Evolutionary conservation across 306 rosid genomes (phyloP), one percentile per base, ranked within the genome.

Genomic region (Inga laurina): DNA sequence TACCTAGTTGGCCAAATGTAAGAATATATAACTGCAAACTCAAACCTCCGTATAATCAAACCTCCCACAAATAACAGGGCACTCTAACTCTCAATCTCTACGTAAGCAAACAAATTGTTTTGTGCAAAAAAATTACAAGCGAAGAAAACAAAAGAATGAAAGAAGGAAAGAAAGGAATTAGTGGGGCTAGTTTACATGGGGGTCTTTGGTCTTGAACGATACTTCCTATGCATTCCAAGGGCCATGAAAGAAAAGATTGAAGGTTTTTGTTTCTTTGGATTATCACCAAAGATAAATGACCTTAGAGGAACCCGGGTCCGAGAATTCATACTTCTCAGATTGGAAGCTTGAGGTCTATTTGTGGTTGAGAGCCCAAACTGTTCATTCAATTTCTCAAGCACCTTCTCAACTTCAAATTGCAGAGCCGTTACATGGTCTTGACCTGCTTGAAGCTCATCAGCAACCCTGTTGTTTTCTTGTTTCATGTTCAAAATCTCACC

Each of bases 401-500:
- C 81, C 78, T 82, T 91, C 74, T 91, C 96, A 66, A 85, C 88
- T 27, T 89, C 93, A 67, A 79, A 54, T 81, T 92, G 98, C 78
- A 94, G 90, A 5, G 90, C 62, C 52, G 93, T 89, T 70, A 87
- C 86, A 67, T 88, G 91, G 76, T 92, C 98, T 22, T 91, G 45
- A 52, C 96, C 98, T 43, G 95, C 85, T 83, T 94, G 95, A 79
- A 94, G 83, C 87, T 91, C 98, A 83, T 89, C 90, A 9, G 84
- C 97, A 68, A 92, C 97, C 86, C 64, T 91, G 88, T 94, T 85
- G 79, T 94, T 94, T 87, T 91, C 98, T 83, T 94, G 97, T 79
- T 92, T 94, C 98, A 94, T 94, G 86, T 94, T 94, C 89, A 94
- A 72, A 72, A 94, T 82, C 87, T 94, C 98, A 11, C 98, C 98